phyloP scores from a whole-genome alignment of 1,284 basidiomycete genomes.

The Rhodotorula sp. region DNA sequence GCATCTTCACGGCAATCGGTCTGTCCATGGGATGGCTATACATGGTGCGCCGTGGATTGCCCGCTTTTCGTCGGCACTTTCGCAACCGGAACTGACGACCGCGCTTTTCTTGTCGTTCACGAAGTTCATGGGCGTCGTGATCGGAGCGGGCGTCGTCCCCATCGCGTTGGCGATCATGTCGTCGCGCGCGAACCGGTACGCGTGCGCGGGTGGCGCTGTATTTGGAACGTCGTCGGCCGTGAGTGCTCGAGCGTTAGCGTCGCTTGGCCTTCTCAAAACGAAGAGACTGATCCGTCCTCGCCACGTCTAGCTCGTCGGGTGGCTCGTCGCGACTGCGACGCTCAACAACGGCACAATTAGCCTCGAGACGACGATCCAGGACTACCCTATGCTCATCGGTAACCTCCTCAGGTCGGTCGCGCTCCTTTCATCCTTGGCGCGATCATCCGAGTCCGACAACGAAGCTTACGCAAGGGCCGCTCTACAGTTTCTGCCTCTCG shows the following conservation, averaged over 20 bases:
- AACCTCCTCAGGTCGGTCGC: conserved; percentile 4
- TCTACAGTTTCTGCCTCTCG: conserved; percentile 50
- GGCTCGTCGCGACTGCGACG: conserved; percentile 77
- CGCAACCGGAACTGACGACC: neutral
- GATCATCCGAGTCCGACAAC: too few species aligned
- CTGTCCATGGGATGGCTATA: conserved; percentile 76
- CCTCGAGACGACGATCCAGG: conserved; percentile 58
- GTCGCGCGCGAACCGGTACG: conserved; percentile 77
- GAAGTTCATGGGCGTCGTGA: conserved; percentile 54
- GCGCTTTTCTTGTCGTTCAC: neutral
- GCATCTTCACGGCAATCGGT: conserved; percentile 85
- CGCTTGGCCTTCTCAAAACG: neutral
- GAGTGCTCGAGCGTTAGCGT: neutral
- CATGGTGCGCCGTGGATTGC: neutral
- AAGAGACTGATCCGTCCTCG: too few species aligned
- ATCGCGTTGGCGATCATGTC: conserved; percentile 80
- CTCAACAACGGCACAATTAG: conserved; percentile 70
- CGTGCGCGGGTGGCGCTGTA: conserved; percentile 63
- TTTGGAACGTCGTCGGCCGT: neutral
- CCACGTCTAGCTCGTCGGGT: conserved; percentile 57
- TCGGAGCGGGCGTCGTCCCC: conserved; percentile 73
- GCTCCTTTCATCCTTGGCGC: neutral
- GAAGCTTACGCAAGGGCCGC: neutral
- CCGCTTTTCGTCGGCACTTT: neutral
- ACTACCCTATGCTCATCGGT: conserved; percentile 43